Conservation (phyloP, 164 flowering plant species). For the Hamamelis virginiana region DNA sequence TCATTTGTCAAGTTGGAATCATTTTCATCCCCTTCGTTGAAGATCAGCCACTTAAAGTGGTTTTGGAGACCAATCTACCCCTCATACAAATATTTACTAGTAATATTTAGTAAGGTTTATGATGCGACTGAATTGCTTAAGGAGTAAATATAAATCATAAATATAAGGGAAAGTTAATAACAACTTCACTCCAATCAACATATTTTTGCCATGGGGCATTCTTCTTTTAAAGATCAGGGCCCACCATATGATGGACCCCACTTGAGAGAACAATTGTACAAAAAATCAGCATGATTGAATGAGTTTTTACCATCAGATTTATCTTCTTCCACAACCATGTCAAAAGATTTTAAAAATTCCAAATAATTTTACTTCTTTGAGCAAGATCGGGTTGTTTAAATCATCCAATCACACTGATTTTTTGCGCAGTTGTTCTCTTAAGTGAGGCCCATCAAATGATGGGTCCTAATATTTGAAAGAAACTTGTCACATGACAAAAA, state of each 20-base stretch:
- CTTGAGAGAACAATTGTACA: neutral
- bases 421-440: neutral
- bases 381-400: neutral
- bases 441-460: neutral
- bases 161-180: neutral
- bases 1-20: too few species aligned
- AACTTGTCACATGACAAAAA: neutral
- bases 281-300: neutral
- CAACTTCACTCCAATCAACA: neutral
- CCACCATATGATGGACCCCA: neutral
- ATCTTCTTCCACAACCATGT: neutral
- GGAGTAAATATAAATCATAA: neutral
- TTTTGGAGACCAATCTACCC: too few species aligned
- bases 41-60: too few species aligned
- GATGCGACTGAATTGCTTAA: neutral
- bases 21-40: too few species aligned
- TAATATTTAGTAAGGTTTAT: too few species aligned
- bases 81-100: too few species aligned
- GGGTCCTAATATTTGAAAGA: neutral
- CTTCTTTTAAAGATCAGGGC: neutral
- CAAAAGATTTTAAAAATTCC: too few species aligned
- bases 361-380: neutral
- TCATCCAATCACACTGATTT: constrained; percentile 2
- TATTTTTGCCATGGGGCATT: neutral
- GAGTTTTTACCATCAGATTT: neutral